phyloP scores from a whole-genome alignment of 768 basidiomycete species.

The Calocybe indica region DNA sequence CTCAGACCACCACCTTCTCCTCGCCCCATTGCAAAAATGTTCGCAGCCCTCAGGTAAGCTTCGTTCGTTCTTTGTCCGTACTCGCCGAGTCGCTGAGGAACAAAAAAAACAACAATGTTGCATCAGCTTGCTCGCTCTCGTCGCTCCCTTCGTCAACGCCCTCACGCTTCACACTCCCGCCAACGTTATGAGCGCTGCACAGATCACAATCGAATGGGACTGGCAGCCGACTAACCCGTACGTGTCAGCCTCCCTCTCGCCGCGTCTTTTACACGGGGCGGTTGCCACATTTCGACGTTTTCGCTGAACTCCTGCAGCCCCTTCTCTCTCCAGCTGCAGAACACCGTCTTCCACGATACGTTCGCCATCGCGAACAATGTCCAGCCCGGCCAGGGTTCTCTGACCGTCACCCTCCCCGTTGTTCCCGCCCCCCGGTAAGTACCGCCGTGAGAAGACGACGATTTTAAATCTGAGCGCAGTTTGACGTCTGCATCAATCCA shows the following conservation, averaged over 20 bases:
- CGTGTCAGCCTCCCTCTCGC: slow-evolving; percentile 10
- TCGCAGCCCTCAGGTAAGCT: slow-evolving; percentile 41
- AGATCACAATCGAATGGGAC: slow-evolving; percentile 43
- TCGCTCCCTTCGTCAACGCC: slow-evolving; percentile 43
- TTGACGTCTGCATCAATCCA: slow-evolving; percentile 12
- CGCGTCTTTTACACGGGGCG: not conserved
- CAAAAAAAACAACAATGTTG: too few relatives aligned
- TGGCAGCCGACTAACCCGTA: slow-evolving; percentile 35
- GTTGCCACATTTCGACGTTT: not conserved
- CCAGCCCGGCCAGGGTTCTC: slow-evolving; percentile 20
- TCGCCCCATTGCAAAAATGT: slow-evolving; percentile 35
- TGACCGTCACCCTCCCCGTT: slow-evolving; percentile 38
- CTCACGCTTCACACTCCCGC: slow-evolving; percentile 33
- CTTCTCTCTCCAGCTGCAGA: slow-evolving; percentile 43
- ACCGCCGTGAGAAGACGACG: not conserved
- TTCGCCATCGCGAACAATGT: slow-evolving; percentile 56
- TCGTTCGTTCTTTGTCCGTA: not conserved
- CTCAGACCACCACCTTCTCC: slow-evolving; percentile 11
- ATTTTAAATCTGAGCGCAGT: not conserved
- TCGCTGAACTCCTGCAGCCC: slow-evolving; percentile 6
- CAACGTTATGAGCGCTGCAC: slow-evolving; percentile 23
- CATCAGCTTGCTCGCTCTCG: slow-evolving; percentile 34
- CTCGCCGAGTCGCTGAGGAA: not conserved
- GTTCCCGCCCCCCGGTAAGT: slow-evolving; percentile 40
- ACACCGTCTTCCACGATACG: slow-evolving; percentile 42